These are phyloP conservation scores for Skeletonema costatum DNA, from an alignment of 108 stramenopile species.

Conservation along the genomic window DNA sequence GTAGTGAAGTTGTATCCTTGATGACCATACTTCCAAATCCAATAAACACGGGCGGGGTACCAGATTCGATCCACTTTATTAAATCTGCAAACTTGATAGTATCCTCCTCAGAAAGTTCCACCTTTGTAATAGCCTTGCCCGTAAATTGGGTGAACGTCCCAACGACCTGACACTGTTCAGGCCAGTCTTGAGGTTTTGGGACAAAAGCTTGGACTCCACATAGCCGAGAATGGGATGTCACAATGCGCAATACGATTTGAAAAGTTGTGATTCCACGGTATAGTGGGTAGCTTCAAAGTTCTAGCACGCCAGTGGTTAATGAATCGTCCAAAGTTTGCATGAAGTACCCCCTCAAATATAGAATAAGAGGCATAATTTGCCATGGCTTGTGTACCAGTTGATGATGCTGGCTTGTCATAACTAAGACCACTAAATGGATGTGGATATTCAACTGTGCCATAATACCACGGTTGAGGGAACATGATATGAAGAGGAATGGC, in stretches of 20 bases:
- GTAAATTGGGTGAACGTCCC: slow-evolving; percentile 58
- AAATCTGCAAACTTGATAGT: slow-evolving; percentile 37
- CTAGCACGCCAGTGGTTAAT: slow-evolving; percentile 56
- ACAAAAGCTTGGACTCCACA: slow-evolving; percentile 83
- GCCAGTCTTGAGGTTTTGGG: slow-evolving; percentile 90
- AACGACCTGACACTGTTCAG: slow-evolving; percentile 74
- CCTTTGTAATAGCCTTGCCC: not conserved
- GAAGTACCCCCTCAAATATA: slow-evolving; percentile 52
- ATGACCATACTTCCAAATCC: slow-evolving; percentile 82
- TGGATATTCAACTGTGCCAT: slow-evolving; percentile 71
- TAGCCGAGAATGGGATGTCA: slow-evolving; percentile 73
- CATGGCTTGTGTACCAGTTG: not conserved
- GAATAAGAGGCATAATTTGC: slow-evolving; percentile 43
- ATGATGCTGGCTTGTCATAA: slow-evolving; percentile 33
- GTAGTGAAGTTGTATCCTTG: slow-evolving; percentile 51
- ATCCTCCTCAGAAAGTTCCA: slow-evolving; percentile 21
- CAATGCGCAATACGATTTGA: slow-evolving; percentile 34
- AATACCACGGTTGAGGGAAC: slow-evolving; percentile 88
- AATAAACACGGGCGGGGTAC: slow-evolving; percentile 62
- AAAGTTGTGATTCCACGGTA: slow-evolving; percentile 31
- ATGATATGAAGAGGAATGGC: slow-evolving; percentile 85
- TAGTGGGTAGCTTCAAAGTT: slow-evolving; percentile 36
- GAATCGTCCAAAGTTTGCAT: slow-evolving; percentile 19
- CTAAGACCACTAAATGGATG: slow-evolving; percentile 73
- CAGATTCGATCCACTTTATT: slow-evolving; percentile 52